Evolutionary conservation across 2,329 filamentous ascomycete genomes (phyloP), one percentile per base, ranked within the genome.

Genomic region (Exophiala dermatitidis): DNA sequence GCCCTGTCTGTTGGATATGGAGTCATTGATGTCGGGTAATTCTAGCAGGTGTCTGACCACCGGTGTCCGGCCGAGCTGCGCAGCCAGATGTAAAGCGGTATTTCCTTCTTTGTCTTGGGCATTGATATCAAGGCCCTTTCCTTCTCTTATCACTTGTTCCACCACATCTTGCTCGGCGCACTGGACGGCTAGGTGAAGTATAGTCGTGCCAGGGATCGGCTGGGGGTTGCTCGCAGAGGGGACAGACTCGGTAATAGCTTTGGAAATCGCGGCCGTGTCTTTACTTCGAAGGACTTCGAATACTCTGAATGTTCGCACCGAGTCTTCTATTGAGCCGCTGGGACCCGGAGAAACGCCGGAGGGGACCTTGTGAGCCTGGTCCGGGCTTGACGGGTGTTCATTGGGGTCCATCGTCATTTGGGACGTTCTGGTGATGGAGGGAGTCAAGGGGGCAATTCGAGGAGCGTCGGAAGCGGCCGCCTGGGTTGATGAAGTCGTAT

Each of bases 101-200:
- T 97, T 98, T 57, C 93, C 93, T 64, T 97, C 91, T 62, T 86
- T 86, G 71, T 98, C 93, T 57, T 87, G 83, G 38, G 86, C 84
- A 69, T 97, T 98, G 68, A 97, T 75, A 66, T 97, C 90, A 50
- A 94, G 75, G 40, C 71, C 77, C 31, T 85, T 82, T 57, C 88
- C 76, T 48, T 78, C 77, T 1, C 89, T 90, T 41, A 98, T 73
- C n/a, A 97, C 86, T 65, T 91, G 96, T 68, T 98, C 90, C 50
- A 98, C 86, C 30, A 98, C 90, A 19, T 88, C 84, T 46, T 86
- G 80, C 68, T 97, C 93, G 46, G 93, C 91, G 71, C 91, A 97
- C 71, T 98, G 93, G 42, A 97, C 89, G 29, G 93, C 90, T 38
- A 98, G 77, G 69, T 98, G 91, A 36, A 98, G 77, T 40, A 97